Evolutionary conservation across 305 asterid genomes (phyloP).

Genomic region (Fraxinus albicans): DNA sequence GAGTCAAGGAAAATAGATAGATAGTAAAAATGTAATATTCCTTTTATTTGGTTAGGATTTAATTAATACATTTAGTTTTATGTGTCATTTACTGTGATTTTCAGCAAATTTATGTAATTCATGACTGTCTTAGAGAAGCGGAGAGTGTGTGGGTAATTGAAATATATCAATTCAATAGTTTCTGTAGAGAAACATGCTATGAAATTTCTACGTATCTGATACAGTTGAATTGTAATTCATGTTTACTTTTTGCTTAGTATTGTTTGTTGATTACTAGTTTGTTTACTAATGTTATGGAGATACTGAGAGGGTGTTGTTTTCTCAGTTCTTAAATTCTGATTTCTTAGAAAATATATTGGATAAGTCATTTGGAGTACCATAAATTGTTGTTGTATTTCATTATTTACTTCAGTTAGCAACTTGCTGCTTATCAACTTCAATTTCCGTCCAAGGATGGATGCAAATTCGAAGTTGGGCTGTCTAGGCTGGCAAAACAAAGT

Average conservation of each 20-base stretch:
- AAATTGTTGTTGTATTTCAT: neutral
- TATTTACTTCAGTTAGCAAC: neutral
- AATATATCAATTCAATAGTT: neutral
- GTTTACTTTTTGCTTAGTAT: neutral
- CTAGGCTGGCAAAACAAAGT: neutral
- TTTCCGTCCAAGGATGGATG: neutral
- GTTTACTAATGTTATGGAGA: neutral
- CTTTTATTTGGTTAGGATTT: conserved; percentile 3
- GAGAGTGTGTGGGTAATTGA: neutral
- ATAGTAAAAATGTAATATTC: neutral
- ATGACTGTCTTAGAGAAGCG: neutral
- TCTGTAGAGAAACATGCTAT: neutral
- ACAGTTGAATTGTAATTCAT: neutral
- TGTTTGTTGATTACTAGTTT: neutral
- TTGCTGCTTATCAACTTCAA: neutral
- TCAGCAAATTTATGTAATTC: neutral
- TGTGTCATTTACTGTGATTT: conserved; percentile 11
- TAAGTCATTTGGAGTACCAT: neutral
- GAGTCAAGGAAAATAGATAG: too few species aligned
- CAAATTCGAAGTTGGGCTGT: neutral
- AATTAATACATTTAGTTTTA: neutral
- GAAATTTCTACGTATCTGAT: neutral
- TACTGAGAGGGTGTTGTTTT: neutral
- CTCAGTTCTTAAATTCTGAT: neutral
- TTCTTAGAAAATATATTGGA: neutral